Base-by-base conservation (phyloP, 345 rosid species). In the Citrus australasica region DNA sequence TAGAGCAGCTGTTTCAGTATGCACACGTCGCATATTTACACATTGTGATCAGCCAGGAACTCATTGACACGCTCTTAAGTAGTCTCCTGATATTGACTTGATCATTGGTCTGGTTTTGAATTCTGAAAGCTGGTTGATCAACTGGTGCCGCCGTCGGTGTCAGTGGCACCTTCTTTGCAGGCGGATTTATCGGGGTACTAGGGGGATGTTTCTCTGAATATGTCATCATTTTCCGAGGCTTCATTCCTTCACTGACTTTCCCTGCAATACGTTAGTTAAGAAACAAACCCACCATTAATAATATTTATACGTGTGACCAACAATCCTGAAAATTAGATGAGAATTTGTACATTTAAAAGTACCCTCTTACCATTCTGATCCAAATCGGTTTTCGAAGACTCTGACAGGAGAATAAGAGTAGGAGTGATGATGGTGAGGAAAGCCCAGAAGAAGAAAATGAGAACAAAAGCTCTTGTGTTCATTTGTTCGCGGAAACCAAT, bases 381-480 rank as follows among this genome's bases (percentile, higher is more conserved):
- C 74, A 73, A 28, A 48, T 79, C 65, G 66, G 80, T 73, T 65
- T 86, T 93, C 67, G 90, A 84, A 69, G 97, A 87, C 24, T 92
- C 93, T 21, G 98, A 92, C 90, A 88, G 82, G 73, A 85, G 81
- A 87, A 96, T 83, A 59, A 96, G 95, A 1, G 90, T 91, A 33
- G 99, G 99, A 8, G 98, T 91, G 89, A 96, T 81, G 72, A 96
- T 82, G 13, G 97, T 85, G 79, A 96, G 97, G 79, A 87, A 78
- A 71, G 98, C 97, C 99, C 99, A 96, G 85, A 91, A 94, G 91
- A 96, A 88, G 86, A 94, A 90, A 75, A 96, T 89, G 84, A 94
- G 79, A 16, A 89, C 93, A 42, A 85, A 86, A 64, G 83, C 91
- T 81, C 97, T 94, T 30, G 85, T 90, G 68, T 48, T 90, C 98